A percentile compares a stretch with the other conserved stretches of the same genome.
Evolutionary conservation across 2,329 filamentous ascomycete genomes (phyloP).

Genomic region (Colletotrichum paranaense): DNA sequence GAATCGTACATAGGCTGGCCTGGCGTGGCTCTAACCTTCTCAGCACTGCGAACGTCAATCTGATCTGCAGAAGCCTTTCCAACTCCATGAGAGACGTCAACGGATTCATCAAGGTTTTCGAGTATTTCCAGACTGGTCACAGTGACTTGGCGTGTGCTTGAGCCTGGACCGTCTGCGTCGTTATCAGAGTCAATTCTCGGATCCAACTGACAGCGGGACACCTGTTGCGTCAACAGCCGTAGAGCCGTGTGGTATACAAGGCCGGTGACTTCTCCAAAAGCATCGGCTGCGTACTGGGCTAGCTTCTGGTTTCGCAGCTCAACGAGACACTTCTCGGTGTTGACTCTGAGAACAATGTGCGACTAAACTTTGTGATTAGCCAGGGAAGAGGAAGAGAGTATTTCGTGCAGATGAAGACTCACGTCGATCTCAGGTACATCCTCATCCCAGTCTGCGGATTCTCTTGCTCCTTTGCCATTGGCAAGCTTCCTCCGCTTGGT

Average conservation of each 20-base stretch:
- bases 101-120: slow-evolving; percentile 60
- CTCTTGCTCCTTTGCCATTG: slow-evolving; percentile 55
- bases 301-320: slow-evolving; percentile 84
- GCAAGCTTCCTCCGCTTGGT: slow-evolving; percentile 67
- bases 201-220: slow-evolving; percentile 74
- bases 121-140: slow-evolving; percentile 69
- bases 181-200: slow-evolving; percentile 58
- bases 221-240: slow-evolving; percentile 74
- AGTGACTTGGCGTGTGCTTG: slow-evolving; percentile 43
- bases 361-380: slow-evolving; percentile 61
- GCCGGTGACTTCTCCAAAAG: slow-evolving; percentile 79
- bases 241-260: slow-evolving; percentile 83
- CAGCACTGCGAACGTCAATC: slow-evolving; percentile 58
- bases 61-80: slow-evolving; percentile 63
- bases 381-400: background rate
- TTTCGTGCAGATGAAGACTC: slow-evolving; percentile 43
- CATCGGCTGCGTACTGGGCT: slow-evolving; percentile 76
- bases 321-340: slow-evolving; percentile 86
- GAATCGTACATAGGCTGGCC: slow-evolving; percentile 42
- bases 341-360: slow-evolving; percentile 80
- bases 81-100: slow-evolving; percentile 68
- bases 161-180: slow-evolving; percentile 41
- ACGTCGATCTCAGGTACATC: slow-evolving; percentile 65
- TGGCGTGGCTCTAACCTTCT: slow-evolving; percentile 57
- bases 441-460: slow-evolving; percentile 46